phyloP scores from a whole-genome alignment of 2,329 filamentous ascomycete species.

The Dendrostoma leiphaemia region DNA sequence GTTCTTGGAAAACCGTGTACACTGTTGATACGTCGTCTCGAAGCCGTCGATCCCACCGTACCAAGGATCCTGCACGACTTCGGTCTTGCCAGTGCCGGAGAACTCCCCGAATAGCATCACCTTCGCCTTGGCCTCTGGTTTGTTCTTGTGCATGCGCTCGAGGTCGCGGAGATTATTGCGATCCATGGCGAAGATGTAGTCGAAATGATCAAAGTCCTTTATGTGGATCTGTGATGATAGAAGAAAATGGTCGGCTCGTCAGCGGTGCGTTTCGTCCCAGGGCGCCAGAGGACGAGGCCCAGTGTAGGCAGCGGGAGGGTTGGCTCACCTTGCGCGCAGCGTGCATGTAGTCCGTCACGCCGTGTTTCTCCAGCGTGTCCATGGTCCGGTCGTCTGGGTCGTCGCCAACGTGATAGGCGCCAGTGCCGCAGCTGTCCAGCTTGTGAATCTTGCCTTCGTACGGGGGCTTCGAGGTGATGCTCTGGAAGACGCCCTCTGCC shows the following conservation, averaged over 20 bases:
- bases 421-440: conserved; percentile 88
- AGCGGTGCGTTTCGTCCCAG: too few relatives aligned
- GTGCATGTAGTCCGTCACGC: conserved; percentile 76
- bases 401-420: conserved; percentile 78
- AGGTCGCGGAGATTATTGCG: conserved; percentile 74
- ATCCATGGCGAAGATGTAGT: conserved; percentile 97
- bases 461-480: conserved; percentile 60
- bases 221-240: conserved; percentile 42
- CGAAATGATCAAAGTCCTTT: conserved; percentile 79
- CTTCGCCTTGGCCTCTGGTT: conserved; percentile 57
- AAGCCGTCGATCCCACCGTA: conserved; percentile 86
- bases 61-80: conserved; percentile 86
- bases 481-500: conserved; percentile 90
- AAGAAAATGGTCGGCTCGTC: too few relatives aligned
- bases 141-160: conserved; percentile 56
- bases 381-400: conserved; percentile 81
- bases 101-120: conserved; percentile 84
- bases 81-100: conserved; percentile 64
- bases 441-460: conserved; percentile 59
- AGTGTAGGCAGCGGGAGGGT: neutral
- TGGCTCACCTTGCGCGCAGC: conserved; percentile 67
- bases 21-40: conserved; percentile 82
- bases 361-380: conserved; percentile 69
- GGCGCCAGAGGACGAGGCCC: too few relatives aligned
- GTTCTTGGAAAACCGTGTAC: conserved; percentile 70